Percentiles rank a stretch among this genome's conserved stretches.
Evolutionary conservation across 2,329 filamentous ascomycete genomes (phyloP).

Genomic region (Ophioceras dolichostomum): DNA sequence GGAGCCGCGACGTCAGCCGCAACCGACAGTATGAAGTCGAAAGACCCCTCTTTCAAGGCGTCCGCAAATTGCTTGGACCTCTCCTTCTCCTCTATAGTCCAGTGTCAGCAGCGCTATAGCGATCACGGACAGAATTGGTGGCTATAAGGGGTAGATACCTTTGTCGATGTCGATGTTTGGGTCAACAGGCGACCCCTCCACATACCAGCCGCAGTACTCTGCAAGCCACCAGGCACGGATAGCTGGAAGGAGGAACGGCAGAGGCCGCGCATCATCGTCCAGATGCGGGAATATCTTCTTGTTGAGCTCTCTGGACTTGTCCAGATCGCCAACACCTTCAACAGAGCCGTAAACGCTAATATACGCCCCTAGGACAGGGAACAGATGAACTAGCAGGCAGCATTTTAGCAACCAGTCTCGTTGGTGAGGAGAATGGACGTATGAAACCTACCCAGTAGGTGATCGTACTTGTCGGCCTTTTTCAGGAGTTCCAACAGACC

Average conservation of each 20-base stretch:
- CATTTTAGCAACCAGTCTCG: slow-evolving; percentile 8
- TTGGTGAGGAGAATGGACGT: neutral
- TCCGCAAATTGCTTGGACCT: slow-evolving; percentile 64
- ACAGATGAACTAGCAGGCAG: slow-evolving; percentile 63
- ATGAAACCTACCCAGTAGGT: slow-evolving; percentile 32
- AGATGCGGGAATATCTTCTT: slow-evolving; percentile 50
- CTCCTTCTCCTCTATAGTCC: slow-evolving; percentile 58
- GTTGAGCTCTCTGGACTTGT: slow-evolving; percentile 60
- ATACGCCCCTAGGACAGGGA: slow-evolving; percentile 67
- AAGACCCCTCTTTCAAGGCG: slow-evolving; percentile 74
- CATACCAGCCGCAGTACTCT: slow-evolving; percentile 84
- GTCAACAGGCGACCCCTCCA: slow-evolving; percentile 38
- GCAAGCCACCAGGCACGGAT: slow-evolving; percentile 78
- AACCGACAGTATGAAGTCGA: slow-evolving; percentile 82
- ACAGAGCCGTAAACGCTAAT: slow-evolving; percentile 69
- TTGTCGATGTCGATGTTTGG: slow-evolving; percentile 49
- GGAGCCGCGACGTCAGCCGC: slow-evolving; percentile 69
- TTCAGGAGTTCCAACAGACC: slow-evolving; percentile 57
- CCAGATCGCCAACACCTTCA: slow-evolving; percentile 55
- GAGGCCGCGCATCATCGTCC: slow-evolving; percentile 57
- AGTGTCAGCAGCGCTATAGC: no score
- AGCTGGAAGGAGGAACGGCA: slow-evolving; percentile 68
- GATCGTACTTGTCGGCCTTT: slow-evolving; percentile 66
- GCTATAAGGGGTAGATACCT: slow-evolving; percentile 19
- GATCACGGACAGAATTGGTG: slow-evolving; percentile 11